phyloP scores from a whole-genome alignment of 2,329 filamentous ascomycete genomes.

The Arachnopeziza araneosa region DNA sequence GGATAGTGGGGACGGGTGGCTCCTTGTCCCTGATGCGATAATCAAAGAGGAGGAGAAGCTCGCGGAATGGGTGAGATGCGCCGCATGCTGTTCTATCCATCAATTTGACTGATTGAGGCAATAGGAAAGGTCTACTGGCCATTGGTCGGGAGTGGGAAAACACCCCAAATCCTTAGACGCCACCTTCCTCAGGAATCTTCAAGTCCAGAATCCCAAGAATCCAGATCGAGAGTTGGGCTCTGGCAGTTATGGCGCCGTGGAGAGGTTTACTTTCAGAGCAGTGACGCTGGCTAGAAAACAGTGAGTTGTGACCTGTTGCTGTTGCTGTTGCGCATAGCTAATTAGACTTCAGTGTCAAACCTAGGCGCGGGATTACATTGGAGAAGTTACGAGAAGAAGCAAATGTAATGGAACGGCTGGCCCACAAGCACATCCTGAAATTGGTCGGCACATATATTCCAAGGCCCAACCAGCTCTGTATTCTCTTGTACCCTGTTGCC shows the following conservation, averaged over 20 bases:
- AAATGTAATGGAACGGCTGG: slow-evolving; percentile 42
- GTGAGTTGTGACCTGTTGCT: slow-evolving; percentile 6
- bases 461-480: slow-evolving; percentile 36
- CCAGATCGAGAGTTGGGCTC: slow-evolving; percentile 33
- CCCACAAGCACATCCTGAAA: slow-evolving; percentile 43
- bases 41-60: neutral
- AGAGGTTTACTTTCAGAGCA: slow-evolving; percentile 35
- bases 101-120: neutral
- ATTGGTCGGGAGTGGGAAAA: slow-evolving; percentile 24
- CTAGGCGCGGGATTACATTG: slow-evolving; percentile 29
- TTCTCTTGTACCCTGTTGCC: slow-evolving; percentile 44
- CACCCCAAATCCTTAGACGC: slow-evolving; percentile 15
- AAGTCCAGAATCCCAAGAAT: slow-evolving; percentile 1
- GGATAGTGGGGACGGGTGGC: neutral
- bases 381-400: slow-evolving; percentile 41
- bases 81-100: neutral
- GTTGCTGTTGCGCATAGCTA: neutral
- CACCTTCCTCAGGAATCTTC: slow-evolving; percentile 12
- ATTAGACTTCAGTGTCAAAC: slow-evolving; percentile 12
- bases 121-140: slow-evolving; percentile 17
- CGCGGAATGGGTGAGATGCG: neutral
- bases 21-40: neutral
- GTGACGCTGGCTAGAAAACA: slow-evolving; percentile 43
- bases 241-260: slow-evolving; percentile 40
- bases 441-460: slow-evolving; percentile 43